Percentiles rank a stretch among this genome's conserved stretches.
Conservation (phyloP, 768 basidiomycete species). For the Pholiota molesta region DNA sequence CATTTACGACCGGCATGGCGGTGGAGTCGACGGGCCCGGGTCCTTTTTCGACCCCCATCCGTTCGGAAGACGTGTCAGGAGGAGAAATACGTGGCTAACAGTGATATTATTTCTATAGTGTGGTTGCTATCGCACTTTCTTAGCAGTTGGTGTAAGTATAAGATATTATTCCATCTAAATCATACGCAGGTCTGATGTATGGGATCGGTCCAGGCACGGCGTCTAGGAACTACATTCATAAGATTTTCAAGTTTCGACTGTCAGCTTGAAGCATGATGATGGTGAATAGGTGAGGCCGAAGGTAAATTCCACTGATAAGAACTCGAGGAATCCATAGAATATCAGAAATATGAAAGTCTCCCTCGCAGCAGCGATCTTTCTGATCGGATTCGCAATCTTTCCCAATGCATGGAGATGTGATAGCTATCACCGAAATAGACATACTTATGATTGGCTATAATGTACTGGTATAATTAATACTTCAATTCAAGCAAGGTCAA, state of each 20-base stretch:
- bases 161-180: too few relatives aligned
- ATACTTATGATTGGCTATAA: not conserved
- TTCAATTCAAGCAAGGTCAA: not conserved
- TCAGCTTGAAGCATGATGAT: too few relatives aligned
- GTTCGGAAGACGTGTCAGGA: not conserved
- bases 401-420: not conserved
- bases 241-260: too few relatives aligned
- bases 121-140: too few relatives aligned
- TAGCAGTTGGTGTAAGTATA: too few relatives aligned
- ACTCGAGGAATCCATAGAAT: not conserved
- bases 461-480: not conserved
- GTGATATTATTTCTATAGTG: too few relatives aligned
- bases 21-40: not conserved
- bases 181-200: too few relatives aligned
- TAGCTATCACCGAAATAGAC: not conserved
- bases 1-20: not conserved
- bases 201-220: too few relatives aligned
- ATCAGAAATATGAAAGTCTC: not conserved
- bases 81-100: not conserved
- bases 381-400: too few relatives aligned
- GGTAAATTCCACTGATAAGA: not conserved
- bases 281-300: not conserved
- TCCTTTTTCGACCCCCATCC: not conserved
- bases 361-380: not conserved
- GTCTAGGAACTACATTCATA: too few relatives aligned